phyloP scores from a whole-genome alignment of 768 basidiomycete genomes.

The Russula lepida region DNA sequence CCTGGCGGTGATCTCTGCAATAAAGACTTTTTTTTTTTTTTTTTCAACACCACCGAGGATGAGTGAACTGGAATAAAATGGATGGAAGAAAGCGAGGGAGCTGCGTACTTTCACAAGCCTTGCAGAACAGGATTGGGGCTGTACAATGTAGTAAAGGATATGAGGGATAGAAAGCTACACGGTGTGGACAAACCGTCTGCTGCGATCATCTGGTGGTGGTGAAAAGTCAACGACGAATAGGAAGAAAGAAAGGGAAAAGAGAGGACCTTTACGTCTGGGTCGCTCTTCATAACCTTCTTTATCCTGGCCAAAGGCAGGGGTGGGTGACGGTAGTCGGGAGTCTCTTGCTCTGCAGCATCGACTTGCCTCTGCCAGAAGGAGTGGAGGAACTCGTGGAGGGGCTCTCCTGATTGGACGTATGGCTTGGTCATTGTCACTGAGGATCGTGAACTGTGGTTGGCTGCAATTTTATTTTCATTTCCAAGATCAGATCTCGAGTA shows the following conservation, averaged over 20 bases:
- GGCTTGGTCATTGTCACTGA: conserved; percentile 33
- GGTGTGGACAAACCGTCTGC: conserved; percentile 62
- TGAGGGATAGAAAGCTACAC: conserved; percentile 15
- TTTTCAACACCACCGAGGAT: background rate
- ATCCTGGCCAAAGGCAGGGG: conserved; percentile 90
- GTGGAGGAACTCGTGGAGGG: conserved; percentile 76
- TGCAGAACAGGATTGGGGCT: conserved; percentile 95
- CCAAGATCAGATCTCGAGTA: conserved; percentile 3
- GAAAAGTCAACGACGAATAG: background rate
- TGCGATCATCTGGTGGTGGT: conserved; percentile 77
- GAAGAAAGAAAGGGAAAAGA: background rate
- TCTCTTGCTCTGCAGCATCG: conserved; percentile 79
- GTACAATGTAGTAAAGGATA: conserved; percentile 6
- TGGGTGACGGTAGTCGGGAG: conserved; percentile 80
- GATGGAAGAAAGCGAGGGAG: background rate
- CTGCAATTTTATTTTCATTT: conserved; percentile 5
- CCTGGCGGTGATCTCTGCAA: conserved; percentile 90
- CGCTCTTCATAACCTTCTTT: conserved; percentile 99
- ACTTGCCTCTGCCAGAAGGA: conserved; percentile 90
- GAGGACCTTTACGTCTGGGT: conserved; percentile 89
- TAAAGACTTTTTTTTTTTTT: conserved; percentile 74
- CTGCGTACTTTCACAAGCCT: conserved; percentile 92
- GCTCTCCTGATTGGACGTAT: conserved; percentile 76
- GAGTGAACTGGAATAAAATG: background rate
- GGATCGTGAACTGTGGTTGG: conserved; percentile 20